Percentiles rank a stretch among this genome's conserved stretches.
phyloP scores from a whole-genome alignment of 805 yeast species.

The Tetrapisispora nanseiensis region DNA sequence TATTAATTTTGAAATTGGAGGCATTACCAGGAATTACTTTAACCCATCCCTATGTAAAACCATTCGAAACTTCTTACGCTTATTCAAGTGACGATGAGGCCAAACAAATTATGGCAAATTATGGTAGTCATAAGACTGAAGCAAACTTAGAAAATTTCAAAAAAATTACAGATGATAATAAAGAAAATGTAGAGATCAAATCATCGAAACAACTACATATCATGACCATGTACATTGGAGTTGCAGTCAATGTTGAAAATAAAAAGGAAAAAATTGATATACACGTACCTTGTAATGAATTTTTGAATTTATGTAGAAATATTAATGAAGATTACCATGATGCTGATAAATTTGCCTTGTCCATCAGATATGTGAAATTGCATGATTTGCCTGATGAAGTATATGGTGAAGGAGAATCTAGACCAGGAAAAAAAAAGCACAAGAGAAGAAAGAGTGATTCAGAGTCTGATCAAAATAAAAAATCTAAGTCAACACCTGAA shows the following conservation, averaged over 20 bases:
- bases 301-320: conserved; percentile 66
- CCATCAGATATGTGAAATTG: conserved; percentile 63
- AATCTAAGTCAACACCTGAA: conserved; percentile 23
- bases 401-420: conserved; percentile 63
- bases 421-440: conserved; percentile 56
- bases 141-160: conserved; percentile 18
- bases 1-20: conserved; percentile 78
- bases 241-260: conserved; percentile 41
- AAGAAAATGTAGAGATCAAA: conserved; percentile 25
- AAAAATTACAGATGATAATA: conserved; percentile 31
- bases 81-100: conserved; percentile 47
- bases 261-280: conserved; percentile 64
- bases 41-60: conserved; percentile 87
- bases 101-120: conserved; percentile 46
- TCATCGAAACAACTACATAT: conserved; percentile 39
- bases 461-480: conserved; percentile 17
- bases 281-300: conserved; percentile 84
- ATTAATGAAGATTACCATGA: conserved; percentile 61
- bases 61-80: conserved; percentile 47
- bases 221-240: conserved; percentile 73
- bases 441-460: conserved; percentile 38
- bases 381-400: conserved; percentile 81
- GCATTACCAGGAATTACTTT: conserved; percentile 59
- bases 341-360: conserved; percentile 41
- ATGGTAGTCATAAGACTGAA: conserved; percentile 53